Base-by-base conservation (phyloP, 208 protist species). In the Leishmania braziliensis region DNA sequence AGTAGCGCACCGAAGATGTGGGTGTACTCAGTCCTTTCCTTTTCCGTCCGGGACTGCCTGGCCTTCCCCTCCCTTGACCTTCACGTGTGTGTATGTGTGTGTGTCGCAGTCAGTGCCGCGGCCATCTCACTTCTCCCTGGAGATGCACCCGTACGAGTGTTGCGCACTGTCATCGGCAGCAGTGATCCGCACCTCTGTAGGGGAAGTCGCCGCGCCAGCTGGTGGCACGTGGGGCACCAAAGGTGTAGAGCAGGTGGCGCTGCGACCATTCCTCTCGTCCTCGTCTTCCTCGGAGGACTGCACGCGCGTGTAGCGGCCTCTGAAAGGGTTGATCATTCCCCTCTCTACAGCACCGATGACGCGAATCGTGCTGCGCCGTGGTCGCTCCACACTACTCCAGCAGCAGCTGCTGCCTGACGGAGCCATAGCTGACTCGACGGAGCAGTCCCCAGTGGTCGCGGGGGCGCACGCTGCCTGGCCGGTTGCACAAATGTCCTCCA, bases 301-400 rank as follows among this genome's bases (percentile, higher is more conserved):
- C 10, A 83, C 60, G 51, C 29, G 79, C 16, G 63, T 74, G 65
- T 78, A 83, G 53, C 79, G 79, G 4, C 43, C n/a, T 5, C 53
- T 9, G 23, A 74, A 75, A 3, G 79, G 39, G 6, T 72, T 46
- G 20, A 48, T 1, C 39, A 72, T 72, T 12, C 68, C 23, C 68
- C 23, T 23, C 33, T 51, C 68, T 2, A 20, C 36, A 12, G 39
- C 3, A 50, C 39, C 68, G 39, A 16, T 23, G 4, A 8, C 43
- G 16, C 68, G 26, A 20, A 16, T 2, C 68, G 68, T 48, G 68
- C 43, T 26, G 29, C 16, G 33, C 33, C 26, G 33, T 43, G 33
- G 5, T 26, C 3, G 65, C 23, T 33, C 65, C 14, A 33, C 29
- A 12, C 65, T 70, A 26, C 33, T 63, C 12, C 62, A 39, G 62